Base-by-base conservation (phyloP, 345 rosid genomes). In the Salix koriyanagi region DNA sequence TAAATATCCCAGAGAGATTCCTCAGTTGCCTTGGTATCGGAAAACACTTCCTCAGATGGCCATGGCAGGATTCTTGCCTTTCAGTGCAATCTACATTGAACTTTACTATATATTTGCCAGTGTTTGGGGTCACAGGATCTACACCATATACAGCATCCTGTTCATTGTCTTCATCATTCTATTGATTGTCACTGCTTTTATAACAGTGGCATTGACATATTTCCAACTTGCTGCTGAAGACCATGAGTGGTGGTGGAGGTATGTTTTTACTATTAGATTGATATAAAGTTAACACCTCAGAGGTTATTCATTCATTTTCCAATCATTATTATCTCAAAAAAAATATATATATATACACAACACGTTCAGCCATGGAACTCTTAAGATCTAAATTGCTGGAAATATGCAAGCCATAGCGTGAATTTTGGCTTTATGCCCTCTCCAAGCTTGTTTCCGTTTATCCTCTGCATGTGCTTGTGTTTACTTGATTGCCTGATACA, bases 171-270 rank as follows among this genome's bases (percentile, higher is more conserved):
- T 92, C 86, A 89, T 90, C 58, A 92, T 92, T 67, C 92, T 92
- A 52, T 73, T 92, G 75, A 93, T 91, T 34, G 98, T 93, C 79
- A 93, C 98, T 36, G 98, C 98, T 56, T 93, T 91, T 76, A 90
- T 93, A 50, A 93, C 98, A 4, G 95, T 93, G 48, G 98, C 98
- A 9, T 83, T 93, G 86, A 91, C 98, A 4, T 93, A 93, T 84
- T 93, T 93, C 87, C 98, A 93, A 80, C 97, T 93, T 37, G 98
- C 98, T 41, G 97, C 98, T 54, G 98, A 93, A 86, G 97, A 90
- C 77, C 94, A 90, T 81, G 91, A 87, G 73, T 92, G 97, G 94
- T 92, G 97, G 97, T 90, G 97, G 97, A 92, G 97, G 97, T 92
- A 84, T 10, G 60, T 26, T 44, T 46, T 0, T 56, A 23, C 15